Conservation (phyloP, 192 early-diverging fungal genomes). For the Pilaira anomala region DNA sequence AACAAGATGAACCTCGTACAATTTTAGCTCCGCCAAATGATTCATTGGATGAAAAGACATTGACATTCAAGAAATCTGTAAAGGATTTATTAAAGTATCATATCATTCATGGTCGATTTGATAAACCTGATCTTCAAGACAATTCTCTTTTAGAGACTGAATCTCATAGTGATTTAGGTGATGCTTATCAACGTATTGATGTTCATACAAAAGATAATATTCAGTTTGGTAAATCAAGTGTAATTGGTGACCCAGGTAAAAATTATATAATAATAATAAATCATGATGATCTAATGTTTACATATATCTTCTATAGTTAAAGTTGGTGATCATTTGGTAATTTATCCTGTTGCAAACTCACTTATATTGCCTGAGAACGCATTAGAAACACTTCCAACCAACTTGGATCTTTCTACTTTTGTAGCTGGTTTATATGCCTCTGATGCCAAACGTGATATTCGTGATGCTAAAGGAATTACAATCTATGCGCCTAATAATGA, state of each 20-base stretch:
- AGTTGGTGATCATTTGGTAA: conserved; percentile 51
- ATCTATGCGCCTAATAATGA: conserved; percentile 63
- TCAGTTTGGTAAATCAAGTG: conserved; percentile 52
- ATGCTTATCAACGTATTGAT: conserved; percentile 46
- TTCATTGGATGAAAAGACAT: conserved; percentile 41
- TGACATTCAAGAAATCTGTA: conserved; percentile 20
- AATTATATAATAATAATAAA: neutral
- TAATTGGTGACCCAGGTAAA: conserved; percentile 43
- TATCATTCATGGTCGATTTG: conserved; percentile 52
- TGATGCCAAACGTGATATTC: conserved; percentile 42
- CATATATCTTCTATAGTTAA: conserved; percentile 36
- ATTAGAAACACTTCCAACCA: conserved; percentile 44
- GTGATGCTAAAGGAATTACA: conserved; percentile 50
- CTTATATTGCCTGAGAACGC: conserved; percentile 48
- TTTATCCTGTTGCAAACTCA: conserved; percentile 57
- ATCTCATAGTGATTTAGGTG: conserved; percentile 47
- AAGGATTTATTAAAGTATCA: conserved; percentile 65
- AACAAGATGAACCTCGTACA: conserved; percentile 51
- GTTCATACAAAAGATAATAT: conserved; percentile 37
- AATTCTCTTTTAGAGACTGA: conserved; percentile 54
- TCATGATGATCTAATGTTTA: neutral
- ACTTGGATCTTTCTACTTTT: conserved; percentile 54
- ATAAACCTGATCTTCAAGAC: conserved; percentile 44
- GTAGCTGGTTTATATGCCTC: conserved; percentile 51
- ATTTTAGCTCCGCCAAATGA: conserved; percentile 68